Base-by-base conservation (phyloP, 1,284 basidiomycete species). In the Ganoderma leucocontextum region DNA sequence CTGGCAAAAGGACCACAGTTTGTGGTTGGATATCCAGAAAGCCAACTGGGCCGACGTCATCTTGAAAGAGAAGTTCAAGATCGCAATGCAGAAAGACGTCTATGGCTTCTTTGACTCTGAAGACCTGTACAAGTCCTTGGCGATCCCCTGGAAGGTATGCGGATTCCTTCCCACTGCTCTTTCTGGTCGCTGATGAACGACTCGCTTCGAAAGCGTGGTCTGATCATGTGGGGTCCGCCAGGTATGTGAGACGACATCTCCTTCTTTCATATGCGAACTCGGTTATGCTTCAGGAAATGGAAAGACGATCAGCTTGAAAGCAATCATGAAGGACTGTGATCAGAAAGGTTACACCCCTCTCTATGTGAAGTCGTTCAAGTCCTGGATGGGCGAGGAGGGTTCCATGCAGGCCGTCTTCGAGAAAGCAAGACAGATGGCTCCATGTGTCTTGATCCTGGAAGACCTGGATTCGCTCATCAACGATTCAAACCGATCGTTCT, bases 391-490 rank as follows among this genome's bases (percentile, higher is more conserved):
- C n/a, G 91, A 93, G 75, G 91, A 93, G 77, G 84, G 69, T 17
- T 82, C 89, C 4, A 93, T 94, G 86, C 82, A 83, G 15, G 79
- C 77, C 15, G 86, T 91, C 12, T 94, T 94, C 75, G 72, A 79
- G 63, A 91, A 91, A 76, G 91, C 92, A 22, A 86, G 91, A 53
- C 84, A 87, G 74, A 77, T 87, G 71, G 80, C 92, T 0, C 93
- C 93, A 53, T 95, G 92, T 73, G 85, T 95, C 36, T 75, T 95
- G 63, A 84, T 95, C 67, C 78, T 95, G 4, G 94, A 96, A 78
- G 94, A 96, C 77, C 81, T 95, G 8, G 94, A 95, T 75, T 91
- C 89, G 71, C 83, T 94, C 60, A 92, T 95, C 81, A 92, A 87
- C 69, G 87, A 94, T 74, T 60, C 77, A 10, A 95, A 94, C 75